phyloP scores from a whole-genome alignment of 768 basidiomycete genomes.

The Trametes gibbosa region DNA sequence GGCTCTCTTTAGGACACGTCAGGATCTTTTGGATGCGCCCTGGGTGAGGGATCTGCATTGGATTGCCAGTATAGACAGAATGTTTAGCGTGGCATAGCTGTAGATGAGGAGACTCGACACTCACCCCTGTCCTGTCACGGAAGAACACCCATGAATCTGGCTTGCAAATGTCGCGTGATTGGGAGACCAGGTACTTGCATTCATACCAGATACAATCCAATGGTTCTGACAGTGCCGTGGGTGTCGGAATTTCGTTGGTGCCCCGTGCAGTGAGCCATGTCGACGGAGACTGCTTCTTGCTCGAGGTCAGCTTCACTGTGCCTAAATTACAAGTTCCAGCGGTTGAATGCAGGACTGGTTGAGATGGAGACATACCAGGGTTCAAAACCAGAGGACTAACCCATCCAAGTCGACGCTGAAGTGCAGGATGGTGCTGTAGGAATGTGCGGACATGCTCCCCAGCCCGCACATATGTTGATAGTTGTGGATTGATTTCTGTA shows the following conservation, averaged over 20 bases:
- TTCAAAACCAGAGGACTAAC: background rate
- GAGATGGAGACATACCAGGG: background rate
- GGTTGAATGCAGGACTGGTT: too few species aligned
- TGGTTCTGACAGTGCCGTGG: too few species aligned
- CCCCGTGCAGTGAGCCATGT: too few species aligned
- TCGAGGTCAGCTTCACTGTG: too few species aligned
- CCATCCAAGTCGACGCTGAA: slow-evolving; percentile 27
- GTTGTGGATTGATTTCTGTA: background rate
- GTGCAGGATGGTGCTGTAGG: slow-evolving; percentile 11
- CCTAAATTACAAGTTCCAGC: too few species aligned
- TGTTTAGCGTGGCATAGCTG: too few species aligned
- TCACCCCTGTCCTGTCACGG: background rate
- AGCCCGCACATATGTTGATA: slow-evolving; percentile 11
- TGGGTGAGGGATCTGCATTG: background rate
- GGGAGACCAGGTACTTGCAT: background rate
- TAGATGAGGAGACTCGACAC: background rate
- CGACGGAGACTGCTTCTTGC: too few species aligned
- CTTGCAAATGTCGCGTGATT: background rate
- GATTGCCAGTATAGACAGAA: too few species aligned
- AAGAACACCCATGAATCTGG: slow-evolving; percentile 8
- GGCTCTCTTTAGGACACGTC: background rate
- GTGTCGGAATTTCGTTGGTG: too few species aligned
- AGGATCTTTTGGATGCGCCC: background rate
- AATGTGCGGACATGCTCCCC: slow-evolving; percentile 17
- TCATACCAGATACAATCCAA: background rate